phyloP scores from a whole-genome alignment of 75 land plant genomes.

The Pinus albicaulis region DNA sequence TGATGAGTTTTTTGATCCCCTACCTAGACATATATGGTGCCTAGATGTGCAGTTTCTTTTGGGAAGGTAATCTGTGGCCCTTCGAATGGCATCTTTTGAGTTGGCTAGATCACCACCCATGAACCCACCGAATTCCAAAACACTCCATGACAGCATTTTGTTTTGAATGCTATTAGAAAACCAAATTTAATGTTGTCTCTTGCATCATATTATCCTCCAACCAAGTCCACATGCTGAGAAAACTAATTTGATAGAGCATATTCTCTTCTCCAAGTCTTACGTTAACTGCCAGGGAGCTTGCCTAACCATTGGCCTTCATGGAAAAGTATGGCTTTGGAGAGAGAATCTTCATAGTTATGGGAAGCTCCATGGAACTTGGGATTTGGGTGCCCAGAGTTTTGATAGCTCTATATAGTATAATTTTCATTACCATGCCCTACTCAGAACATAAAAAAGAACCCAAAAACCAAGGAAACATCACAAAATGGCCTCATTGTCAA shows the following conservation, averaged over 20 bases:
- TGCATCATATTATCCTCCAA: slow-evolving; percentile 88
- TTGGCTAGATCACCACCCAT: slow-evolving; percentile 58
- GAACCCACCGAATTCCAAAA: no score
- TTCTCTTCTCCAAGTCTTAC: slow-evolving; percentile 25
- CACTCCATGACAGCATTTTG: no score
- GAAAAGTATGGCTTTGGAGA: no score
- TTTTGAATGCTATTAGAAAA: no score
- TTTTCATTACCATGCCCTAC: neutral
- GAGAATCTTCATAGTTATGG: no score
- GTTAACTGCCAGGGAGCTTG: slow-evolving; percentile 17
- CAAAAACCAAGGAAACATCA: no score
- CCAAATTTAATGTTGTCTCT: no score
- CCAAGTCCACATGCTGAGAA: slow-evolving; percentile 48
- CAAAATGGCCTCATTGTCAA: no score
- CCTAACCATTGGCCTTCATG: slow-evolving; percentile 38
- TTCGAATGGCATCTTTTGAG: slow-evolving; percentile 62
- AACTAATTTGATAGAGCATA: slow-evolving; percentile 26
- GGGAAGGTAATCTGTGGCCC: slow-evolving; percentile 86
- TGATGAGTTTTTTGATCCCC: slow-evolving; percentile 89
- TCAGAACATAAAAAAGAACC: neutral
- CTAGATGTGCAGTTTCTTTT: no score
- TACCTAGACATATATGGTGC: slow-evolving; percentile 67
- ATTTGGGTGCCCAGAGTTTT: neutral
- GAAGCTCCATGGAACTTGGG: no score
- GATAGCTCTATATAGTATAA: neutral